Percentiles rank a stretch among this genome's conserved stretches.
These are phyloP conservation scores for Sporothrix curviconia DNA, from an alignment of 2,329 filamentous ascomycete species.

Conservation along the genomic window DNA sequence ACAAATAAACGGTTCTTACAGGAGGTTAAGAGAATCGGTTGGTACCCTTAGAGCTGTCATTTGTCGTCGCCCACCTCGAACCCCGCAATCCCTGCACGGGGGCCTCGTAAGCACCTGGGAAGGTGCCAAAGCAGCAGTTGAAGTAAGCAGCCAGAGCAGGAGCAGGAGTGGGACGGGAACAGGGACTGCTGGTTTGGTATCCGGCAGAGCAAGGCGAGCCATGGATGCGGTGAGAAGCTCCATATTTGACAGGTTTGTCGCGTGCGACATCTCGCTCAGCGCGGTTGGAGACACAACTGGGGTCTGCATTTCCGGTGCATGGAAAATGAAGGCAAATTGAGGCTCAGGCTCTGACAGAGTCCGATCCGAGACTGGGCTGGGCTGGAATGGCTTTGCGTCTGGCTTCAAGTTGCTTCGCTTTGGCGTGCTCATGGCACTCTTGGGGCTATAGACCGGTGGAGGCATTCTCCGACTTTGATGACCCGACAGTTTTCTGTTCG, in stretches of 20 bases:
- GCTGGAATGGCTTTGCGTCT: not conserved
- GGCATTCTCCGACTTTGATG: too few relatives aligned
- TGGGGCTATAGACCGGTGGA: too few relatives aligned
- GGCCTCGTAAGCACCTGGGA: too few relatives aligned
- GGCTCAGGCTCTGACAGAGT: not conserved
- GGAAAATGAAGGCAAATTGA: not conserved
- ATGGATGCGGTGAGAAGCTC: not conserved
- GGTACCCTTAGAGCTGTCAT: too few relatives aligned
- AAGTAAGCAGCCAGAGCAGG: too few relatives aligned
- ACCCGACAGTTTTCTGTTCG: too few relatives aligned
- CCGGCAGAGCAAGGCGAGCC: not conserved
- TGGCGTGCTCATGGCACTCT: too few relatives aligned
- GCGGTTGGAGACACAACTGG: not conserved
- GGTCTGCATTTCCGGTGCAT: not conserved
- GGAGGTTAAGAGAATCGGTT: not conserved
- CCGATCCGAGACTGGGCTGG: not conserved
- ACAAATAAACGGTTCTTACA: not conserved
- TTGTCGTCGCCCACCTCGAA: slow-evolving; percentile 14
- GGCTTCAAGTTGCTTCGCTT: not conserved
- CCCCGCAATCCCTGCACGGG: slow-evolving; percentile 3
- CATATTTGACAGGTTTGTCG: not conserved
- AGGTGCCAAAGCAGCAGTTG: too few relatives aligned
- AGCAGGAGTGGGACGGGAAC: too few relatives aligned
- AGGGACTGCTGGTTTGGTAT: too few relatives aligned
- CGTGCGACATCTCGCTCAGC: not conserved